Evolutionary conservation across 23 red algal genomes (phyloP), one percentile per base, ranked within the genome.

Genomic region (Gracilaria vermiculophylla): DNA sequence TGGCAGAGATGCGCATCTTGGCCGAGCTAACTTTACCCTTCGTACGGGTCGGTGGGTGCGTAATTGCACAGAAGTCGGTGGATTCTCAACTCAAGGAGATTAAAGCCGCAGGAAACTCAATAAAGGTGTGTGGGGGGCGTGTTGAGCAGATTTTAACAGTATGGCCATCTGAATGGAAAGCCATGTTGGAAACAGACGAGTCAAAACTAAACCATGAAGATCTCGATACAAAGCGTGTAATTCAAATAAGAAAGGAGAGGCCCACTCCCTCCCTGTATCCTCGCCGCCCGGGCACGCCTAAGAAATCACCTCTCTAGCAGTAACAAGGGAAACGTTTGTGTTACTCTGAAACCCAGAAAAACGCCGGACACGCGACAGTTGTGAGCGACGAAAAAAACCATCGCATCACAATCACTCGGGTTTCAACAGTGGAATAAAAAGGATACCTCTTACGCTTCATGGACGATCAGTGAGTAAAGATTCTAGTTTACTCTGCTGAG

Each of bases 61-160:
- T 98, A 11, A 50, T 98, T 11, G 96, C 96, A 23, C 91, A 94
- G 69, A 98, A 98, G 67, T 50, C 58, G 35, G 69, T 94, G 24
- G 81, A 81, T 55, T n/a, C 41, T 31, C 36, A 80, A 15, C 21
- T 55, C 21, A 20, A 53, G 48, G 91, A 85, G 37, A 57, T 94
- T n/a, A n/a, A n/a, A 21, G 80, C 40, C 40, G 91, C 91, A 28
- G 1, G 35, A 21, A 78, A 69, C 9, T 80, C 78, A 3, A 33
- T 76, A 11, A 33, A 45, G 23, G 29, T 23, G 23, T 53, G 62
- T 20, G 89, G 78, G 3, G 78, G 78, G 4, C 55, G 51, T 11
- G 2, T 82, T 24, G 78, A 52, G 41, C 28, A 31, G 32, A 54
- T 82, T 49, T 35, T 29, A 32, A 28, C 62, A 24, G 78, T 78